Conservation (phyloP, 495 filamentous ascomycete genomes). For the Beverwykella pulmonaria region DNA sequence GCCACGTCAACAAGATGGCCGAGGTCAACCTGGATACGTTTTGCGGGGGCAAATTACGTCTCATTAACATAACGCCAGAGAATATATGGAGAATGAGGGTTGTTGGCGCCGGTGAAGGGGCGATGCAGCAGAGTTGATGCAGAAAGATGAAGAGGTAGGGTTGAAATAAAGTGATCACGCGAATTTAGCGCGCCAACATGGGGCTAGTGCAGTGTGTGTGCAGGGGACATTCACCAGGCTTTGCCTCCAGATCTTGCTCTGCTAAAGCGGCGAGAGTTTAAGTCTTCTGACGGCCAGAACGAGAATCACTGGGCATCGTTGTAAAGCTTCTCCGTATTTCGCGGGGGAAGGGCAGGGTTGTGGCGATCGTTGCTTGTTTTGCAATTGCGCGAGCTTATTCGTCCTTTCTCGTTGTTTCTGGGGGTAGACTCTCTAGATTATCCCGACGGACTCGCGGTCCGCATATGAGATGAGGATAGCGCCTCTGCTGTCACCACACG, state of each 20-base stretch:
- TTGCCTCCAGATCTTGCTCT: conserved; percentile 8
- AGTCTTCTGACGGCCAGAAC: conserved; percentile 3
- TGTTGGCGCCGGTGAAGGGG: conserved; percentile 5
- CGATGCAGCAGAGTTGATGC: conserved; percentile 14
- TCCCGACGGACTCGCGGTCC: conserved; percentile 37
- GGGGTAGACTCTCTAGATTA: conserved; percentile 8
- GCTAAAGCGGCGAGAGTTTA: conserved; percentile 25
- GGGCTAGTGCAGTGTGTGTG: conserved; percentile 16
- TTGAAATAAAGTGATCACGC: conserved; percentile 38
- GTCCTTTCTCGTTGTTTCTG: conserved; percentile 4
- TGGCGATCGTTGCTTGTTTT: conserved; percentile 37
- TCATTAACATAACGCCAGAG: not conserved
- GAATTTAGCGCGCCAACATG: conserved; percentile 31
- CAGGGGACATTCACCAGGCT: not conserved
- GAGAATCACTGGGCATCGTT: not conserved
- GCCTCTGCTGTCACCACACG: conserved; percentile 3
- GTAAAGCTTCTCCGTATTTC: conserved; percentile 18
- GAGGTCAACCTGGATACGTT: not conserved
- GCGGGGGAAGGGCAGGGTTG: conserved; percentile 20
- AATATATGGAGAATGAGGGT: conserved; percentile 2
- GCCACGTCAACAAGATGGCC: conserved; percentile 17
- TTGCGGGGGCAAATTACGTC: conserved; percentile 22
- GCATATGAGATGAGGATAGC: conserved; percentile 9
- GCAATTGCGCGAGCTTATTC: conserved; percentile 17
- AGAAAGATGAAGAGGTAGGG: conserved; percentile 31